phyloP scores from a whole-genome alignment of 345 rosid genomes.

The Pseudoturritis turrita region DNA sequence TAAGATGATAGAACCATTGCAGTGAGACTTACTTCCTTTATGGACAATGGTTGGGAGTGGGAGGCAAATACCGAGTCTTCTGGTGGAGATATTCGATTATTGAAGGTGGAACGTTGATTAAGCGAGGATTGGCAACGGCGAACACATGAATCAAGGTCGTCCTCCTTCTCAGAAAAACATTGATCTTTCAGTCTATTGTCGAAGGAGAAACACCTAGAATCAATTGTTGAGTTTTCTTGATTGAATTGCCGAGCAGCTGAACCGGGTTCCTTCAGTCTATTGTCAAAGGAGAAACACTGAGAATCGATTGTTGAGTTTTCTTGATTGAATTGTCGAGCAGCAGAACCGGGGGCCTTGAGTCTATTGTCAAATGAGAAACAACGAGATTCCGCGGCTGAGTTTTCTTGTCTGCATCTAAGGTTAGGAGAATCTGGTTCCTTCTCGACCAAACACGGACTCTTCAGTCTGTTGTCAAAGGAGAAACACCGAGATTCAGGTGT shows the following conservation, averaged over 20 bases:
- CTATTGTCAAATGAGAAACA: slow-evolving; percentile 28
- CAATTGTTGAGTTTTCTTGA: slow-evolving; percentile 39
- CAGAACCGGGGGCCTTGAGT: slow-evolving; percentile 7
- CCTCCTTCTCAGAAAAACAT: slow-evolving; percentile 34
- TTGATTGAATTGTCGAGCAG: slow-evolving; percentile 16
- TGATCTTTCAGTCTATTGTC: slow-evolving; percentile 44
- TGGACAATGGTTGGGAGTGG: slow-evolving; percentile 76
- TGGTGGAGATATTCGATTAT: slow-evolving; percentile 43
- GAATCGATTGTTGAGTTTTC: slow-evolving; percentile 36
- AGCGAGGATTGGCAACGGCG: slow-evolving; percentile 82
- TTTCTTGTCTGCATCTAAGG: slow-evolving; percentile 21
- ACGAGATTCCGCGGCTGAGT: neutral
- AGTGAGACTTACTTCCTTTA: slow-evolving; percentile 55
- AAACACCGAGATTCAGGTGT: slow-evolving; percentile 34
- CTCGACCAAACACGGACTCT: slow-evolving; percentile 39
- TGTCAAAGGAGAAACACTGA: slow-evolving; percentile 35
- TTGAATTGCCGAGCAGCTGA: slow-evolving; percentile 21
- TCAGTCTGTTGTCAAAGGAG: slow-evolving; percentile 38
- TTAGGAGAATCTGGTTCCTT: slow-evolving; percentile 29
- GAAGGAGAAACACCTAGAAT: slow-evolving; percentile 38
- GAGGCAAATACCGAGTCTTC: slow-evolving; percentile 55
- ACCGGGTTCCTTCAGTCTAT: neutral
- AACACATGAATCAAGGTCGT: slow-evolving; percentile 54
- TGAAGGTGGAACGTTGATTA: slow-evolving; percentile 59
- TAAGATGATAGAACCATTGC: neutral